Conservation (phyloP, 371 early-diverging fungal genomes). For the Mortierella sp. region DNA sequence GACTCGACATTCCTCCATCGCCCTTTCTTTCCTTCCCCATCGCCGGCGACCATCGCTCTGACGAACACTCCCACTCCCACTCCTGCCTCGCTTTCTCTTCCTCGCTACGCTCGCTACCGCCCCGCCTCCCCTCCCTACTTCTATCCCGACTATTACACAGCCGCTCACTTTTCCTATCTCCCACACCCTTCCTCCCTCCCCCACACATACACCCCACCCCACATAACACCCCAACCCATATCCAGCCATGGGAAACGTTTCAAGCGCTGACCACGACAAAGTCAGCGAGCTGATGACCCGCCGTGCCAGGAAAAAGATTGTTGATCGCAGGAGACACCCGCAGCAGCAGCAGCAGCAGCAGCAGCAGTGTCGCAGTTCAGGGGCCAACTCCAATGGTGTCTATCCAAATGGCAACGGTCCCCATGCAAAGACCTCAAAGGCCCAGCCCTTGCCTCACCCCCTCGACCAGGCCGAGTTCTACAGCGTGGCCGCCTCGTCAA, state of each 20-base stretch:
- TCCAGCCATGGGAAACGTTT: slow-evolving; percentile 47
- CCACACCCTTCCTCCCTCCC: neutral
- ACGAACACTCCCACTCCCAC: too few relatives aligned
- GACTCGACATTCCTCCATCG: too few relatives aligned
- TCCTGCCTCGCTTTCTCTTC: too few relatives aligned
- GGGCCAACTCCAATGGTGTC: neutral
- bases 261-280: slow-evolving; percentile 49
- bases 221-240: too few relatives aligned
- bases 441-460: slow-evolving; percentile 12
- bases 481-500: neutral
- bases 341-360: slow-evolving; percentile 25
- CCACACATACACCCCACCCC: slow-evolving; percentile 3
- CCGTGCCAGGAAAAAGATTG: slow-evolving; percentile 29
- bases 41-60: too few relatives aligned
- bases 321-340: slow-evolving; percentile 21
- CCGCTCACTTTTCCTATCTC: neutral
- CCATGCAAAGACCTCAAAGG: slow-evolving; percentile 16
- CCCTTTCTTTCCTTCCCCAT: too few relatives aligned
- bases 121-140: too few relatives aligned
- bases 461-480: slow-evolving; percentile 29
- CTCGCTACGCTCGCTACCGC: too few relatives aligned
- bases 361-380: slow-evolving; percentile 8
- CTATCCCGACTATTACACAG: neutral
- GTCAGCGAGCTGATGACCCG: slow-evolving; percentile 43
- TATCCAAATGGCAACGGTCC: slow-evolving; percentile 3